Conservation (phyloP, 1,284 basidiomycete genomes). For the Retiboletus fuscus region DNA sequence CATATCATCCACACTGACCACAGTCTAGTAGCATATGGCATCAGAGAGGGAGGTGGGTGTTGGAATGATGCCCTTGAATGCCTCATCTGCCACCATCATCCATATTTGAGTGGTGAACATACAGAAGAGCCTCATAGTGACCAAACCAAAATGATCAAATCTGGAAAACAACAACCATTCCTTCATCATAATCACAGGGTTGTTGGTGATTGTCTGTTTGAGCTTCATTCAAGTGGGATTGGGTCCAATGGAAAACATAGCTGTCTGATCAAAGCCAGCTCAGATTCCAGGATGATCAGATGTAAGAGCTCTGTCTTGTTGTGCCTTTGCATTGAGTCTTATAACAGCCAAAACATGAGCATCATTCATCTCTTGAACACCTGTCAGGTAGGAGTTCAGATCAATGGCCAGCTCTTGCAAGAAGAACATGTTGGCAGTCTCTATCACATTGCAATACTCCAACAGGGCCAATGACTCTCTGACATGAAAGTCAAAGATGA, state of each 20-base stretch:
- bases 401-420: slow-evolving; percentile 21
- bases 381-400: background rate
- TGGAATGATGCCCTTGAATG: slow-evolving; percentile 19
- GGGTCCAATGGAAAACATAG: slow-evolving; percentile 18
- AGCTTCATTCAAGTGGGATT: slow-evolving; percentile 21
- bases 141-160: background rate
- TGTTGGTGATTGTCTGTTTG: background rate
- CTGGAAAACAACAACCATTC: slow-evolving; percentile 5
- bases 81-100: slow-evolving; percentile 19
- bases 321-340: slow-evolving; percentile 14
- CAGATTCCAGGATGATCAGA: accelerated
- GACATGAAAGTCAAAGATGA: slow-evolving; percentile 23
- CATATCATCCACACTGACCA: slow-evolving; percentile 18
- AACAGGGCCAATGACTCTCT: slow-evolving; percentile 26
- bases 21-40: slow-evolving; percentile 26
- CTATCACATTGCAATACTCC: background rate
- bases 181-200: slow-evolving; percentile 14
- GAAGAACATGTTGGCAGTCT: slow-evolving; percentile 28
- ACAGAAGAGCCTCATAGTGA: slow-evolving; percentile 1
- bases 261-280: background rate
- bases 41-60: background rate
- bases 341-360: slow-evolving; percentile 15
- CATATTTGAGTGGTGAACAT: slow-evolving; percentile 26
- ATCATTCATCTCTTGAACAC: background rate
- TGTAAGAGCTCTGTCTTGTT: background rate